Evolutionary conservation across 1,284 basidiomycete species (phyloP).

Genomic region (Ceratobasidium theobromae): DNA sequence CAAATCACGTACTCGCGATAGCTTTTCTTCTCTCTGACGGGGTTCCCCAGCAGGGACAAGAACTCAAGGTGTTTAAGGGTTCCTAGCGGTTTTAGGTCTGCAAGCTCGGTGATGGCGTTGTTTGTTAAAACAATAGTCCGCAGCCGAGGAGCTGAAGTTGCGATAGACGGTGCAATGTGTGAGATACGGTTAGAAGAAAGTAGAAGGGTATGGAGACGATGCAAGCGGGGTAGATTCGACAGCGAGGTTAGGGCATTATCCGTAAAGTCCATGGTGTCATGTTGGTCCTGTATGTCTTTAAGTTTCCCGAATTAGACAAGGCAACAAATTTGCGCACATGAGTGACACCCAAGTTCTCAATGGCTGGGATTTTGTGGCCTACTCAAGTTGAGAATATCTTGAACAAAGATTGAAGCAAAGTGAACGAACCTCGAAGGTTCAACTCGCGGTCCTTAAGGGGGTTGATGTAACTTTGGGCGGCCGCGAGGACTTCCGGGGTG

Average conservation of each 20-base stretch:
- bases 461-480: conserved; percentile 78
- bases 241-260: conserved; percentile 92
- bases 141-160: conserved; percentile 82
- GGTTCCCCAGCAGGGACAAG: conserved; percentile 85
- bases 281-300: conserved; percentile 65
- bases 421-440: conserved; percentile 82
- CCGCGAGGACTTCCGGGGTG: conserved; percentile 84
- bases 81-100: conserved; percentile 83
- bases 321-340: conserved; percentile 57
- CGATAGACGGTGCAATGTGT: conserved; percentile 76
- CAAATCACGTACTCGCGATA: conserved; percentile 94
- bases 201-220: conserved; percentile 75
- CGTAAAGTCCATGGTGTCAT: conserved; percentile 93
- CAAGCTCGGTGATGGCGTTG: conserved; percentile 72
- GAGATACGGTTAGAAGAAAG: conserved; percentile 88
- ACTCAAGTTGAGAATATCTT: conserved; percentile 36
- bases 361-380: conserved; percentile 97
- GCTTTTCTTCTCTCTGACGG: conserved; percentile 90
- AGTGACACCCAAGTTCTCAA: conserved; percentile 99
- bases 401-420: conserved; percentile 29
- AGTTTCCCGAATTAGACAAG: not conserved
- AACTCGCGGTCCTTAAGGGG: conserved; percentile 93
- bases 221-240: conserved; percentile 81
- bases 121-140: conserved; percentile 77
- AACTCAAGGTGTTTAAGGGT: conserved; percentile 78